Evolutionary conservation across 371 early-diverging fungal species (phyloP).

Genomic region (Nematocida parisii): DNA sequence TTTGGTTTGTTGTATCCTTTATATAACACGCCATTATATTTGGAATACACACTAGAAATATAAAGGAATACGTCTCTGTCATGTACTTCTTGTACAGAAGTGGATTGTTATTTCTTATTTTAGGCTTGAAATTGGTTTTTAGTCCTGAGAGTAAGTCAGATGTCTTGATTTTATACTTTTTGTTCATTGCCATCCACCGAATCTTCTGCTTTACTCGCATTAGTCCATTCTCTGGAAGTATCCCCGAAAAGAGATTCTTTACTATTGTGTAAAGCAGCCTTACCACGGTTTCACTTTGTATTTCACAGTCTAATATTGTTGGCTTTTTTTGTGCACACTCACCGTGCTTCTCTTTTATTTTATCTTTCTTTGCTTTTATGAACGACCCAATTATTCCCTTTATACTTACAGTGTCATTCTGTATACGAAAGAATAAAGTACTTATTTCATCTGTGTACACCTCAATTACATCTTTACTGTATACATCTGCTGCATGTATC

Average conservation of each 20-base stretch:
- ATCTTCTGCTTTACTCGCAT: slow-evolving; percentile 4
- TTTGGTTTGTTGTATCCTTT: neutral
- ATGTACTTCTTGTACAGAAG: neutral
- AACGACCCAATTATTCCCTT: neutral
- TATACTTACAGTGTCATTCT: neutral
- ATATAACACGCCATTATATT: neutral
- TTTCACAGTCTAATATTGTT: neutral
- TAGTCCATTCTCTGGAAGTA: neutral
- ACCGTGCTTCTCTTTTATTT: neutral
- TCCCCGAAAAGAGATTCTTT: neutral
- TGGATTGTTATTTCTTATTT: neutral
- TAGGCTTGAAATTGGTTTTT: neutral
- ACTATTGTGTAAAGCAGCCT: neutral
- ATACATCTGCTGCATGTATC: neutral
- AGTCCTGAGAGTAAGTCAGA: neutral
- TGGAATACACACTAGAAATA: neutral
- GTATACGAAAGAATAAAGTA: neutral
- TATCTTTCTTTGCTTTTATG: slow-evolving; percentile 2
- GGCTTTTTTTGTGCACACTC: neutral
- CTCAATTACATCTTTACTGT: neutral
- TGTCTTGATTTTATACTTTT: neutral
- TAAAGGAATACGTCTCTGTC: neutral
- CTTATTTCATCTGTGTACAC: neutral
- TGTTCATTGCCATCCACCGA: neutral
- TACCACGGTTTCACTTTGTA: neutral